phyloP scores from a whole-genome alignment of 176 grass and related monocot genomes.

The Avena eriantha region DNA sequence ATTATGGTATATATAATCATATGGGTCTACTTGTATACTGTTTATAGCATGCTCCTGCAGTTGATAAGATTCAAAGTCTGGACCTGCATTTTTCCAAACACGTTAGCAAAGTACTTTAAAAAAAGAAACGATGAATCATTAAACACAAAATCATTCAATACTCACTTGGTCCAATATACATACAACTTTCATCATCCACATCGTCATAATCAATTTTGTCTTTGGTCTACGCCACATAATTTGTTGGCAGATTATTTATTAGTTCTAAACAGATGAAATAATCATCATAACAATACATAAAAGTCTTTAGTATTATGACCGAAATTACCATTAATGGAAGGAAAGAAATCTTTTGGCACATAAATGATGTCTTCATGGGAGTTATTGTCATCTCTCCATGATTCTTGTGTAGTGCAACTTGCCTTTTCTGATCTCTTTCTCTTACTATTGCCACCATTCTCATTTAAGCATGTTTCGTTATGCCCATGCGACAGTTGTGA shows the following conservation, averaged over 20 bases:
- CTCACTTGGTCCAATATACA: background rate
- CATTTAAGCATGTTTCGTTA: no score
- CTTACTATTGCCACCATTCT: no score
- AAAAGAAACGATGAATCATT: background rate
- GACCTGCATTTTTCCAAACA: background rate
- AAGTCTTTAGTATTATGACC: background rate
- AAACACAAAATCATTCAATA: background rate
- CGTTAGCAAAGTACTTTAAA: background rate
- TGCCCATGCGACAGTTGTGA: no score
- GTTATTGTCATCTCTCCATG: no score
- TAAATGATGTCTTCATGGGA: no score
- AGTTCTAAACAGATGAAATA: background rate
- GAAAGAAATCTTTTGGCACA: no score
- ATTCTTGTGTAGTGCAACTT: no score
- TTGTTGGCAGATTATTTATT: background rate
- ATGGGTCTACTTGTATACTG: background rate
- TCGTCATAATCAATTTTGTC: background rate
- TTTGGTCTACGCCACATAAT: background rate
- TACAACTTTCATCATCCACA: background rate
- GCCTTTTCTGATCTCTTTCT: no score
- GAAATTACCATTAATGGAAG: no score
- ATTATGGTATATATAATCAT: conserved; percentile 10
- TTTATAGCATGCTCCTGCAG: background rate
- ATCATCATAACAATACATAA: background rate
- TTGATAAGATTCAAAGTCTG: background rate